Percentiles rank a stretch among this genome's conserved stretches.
phyloP scores from a whole-genome alignment of 2,329 filamentous ascomycete species.

The Ceratocystis alfenasii region DNA sequence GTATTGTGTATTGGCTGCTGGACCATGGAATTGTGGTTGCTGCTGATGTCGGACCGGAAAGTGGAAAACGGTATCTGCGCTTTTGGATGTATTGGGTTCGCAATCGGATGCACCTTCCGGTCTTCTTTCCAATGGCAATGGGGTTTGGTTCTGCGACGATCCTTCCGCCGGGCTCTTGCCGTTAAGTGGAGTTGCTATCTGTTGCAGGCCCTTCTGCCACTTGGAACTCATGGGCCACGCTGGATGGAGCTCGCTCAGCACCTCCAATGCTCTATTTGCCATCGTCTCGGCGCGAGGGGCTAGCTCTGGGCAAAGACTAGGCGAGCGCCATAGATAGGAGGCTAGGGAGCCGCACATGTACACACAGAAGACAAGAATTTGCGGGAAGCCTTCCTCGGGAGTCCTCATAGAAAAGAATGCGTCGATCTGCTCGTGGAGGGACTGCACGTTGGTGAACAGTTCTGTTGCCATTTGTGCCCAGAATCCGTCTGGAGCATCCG shows the following conservation, averaged over 20 bases:
- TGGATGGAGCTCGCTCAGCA: conserved; percentile 25
- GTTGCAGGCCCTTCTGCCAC: conserved; percentile 24
- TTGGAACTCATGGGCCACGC: conserved; percentile 26
- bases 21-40: not conserved
- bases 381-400: conserved; percentile 29
- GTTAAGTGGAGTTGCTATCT: conserved; percentile 23
- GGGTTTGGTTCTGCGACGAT: not conserved
- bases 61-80: not conserved
- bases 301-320: conserved; percentile 26
- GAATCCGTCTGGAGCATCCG: conserved; percentile 25
- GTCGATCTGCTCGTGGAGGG: conserved; percentile 31
- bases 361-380: conserved; percentile 32
- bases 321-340: conserved; percentile 28
- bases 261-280: conserved; percentile 25
- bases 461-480: conserved; percentile 28
- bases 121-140: not conserved
- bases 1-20: not conserved
- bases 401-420: conserved; percentile 27
- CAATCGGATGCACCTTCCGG: not conserved
- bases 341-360: conserved; percentile 33
- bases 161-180: conserved; percentile 17
- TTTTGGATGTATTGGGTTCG: not conserved
- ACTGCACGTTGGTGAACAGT: conserved; percentile 30
- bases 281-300: conserved; percentile 26
- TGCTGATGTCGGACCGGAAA: not conserved